Percentiles rank a stretch among this genome's conserved stretches.
These are phyloP conservation scores for Talaromyces proteolyticus DNA, from an alignment of 495 filamentous ascomycete species.

Conservation along the genomic window DNA sequence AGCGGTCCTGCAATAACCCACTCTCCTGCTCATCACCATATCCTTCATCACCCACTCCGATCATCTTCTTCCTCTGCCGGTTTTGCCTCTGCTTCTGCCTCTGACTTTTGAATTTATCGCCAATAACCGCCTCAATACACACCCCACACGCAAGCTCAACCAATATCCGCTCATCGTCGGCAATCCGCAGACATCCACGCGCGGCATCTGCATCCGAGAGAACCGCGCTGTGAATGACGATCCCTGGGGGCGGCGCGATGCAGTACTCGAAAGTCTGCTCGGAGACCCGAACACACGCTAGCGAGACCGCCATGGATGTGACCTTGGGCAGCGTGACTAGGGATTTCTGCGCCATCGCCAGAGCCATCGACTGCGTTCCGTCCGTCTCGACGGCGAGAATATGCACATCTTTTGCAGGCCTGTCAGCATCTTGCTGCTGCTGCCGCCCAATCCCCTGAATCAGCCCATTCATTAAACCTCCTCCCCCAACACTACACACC, in stretches of 20 bases:
- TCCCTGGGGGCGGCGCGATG: slow-evolving; percentile 26
- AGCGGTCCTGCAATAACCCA: neutral
- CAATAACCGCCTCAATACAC: slow-evolving; percentile 54
- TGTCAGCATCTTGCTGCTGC: slow-evolving; percentile 11
- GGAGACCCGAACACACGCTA: slow-evolving; percentile 73
- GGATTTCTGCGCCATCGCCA: slow-evolving; percentile 50
- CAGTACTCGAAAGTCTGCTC: slow-evolving; percentile 62
- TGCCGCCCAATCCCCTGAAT: slow-evolving; percentile 62
- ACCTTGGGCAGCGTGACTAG: slow-evolving; percentile 67
- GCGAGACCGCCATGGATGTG: slow-evolving; percentile 71
- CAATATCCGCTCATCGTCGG: slow-evolving; percentile 74
- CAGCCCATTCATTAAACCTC: slow-evolving; percentile 77
- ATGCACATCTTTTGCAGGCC: slow-evolving; percentile 24
- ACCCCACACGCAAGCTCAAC: slow-evolving; percentile 85
- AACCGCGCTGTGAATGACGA: slow-evolving; percentile 58
- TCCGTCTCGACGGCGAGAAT: slow-evolving; percentile 78
- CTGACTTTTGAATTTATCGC: slow-evolving; percentile 26
- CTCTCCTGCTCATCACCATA: slow-evolving; percentile 2
- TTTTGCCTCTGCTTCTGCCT: too few species aligned
- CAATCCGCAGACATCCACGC: slow-evolving; percentile 64
- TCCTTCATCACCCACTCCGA: slow-evolving; percentile 9
- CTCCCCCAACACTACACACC: slow-evolving; percentile 83
- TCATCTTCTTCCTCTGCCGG: slow-evolving; percentile 31
- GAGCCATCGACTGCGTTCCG: slow-evolving; percentile 69
- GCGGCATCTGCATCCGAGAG: slow-evolving; percentile 78